Evolutionary conservation across 345 rosid species (phyloP).

Genomic region (Brassica juncea): DNA sequence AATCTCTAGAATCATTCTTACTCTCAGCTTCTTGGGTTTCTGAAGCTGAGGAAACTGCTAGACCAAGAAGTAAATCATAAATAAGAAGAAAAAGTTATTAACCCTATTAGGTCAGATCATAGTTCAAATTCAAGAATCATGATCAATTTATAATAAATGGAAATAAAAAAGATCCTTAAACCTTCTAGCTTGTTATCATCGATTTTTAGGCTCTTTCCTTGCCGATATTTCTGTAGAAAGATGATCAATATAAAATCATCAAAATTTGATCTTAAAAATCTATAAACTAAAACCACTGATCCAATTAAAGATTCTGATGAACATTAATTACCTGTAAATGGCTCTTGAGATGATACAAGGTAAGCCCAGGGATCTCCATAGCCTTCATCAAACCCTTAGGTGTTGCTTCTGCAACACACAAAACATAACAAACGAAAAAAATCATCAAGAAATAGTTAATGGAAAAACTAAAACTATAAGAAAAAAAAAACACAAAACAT

Average conservation of each 20-base stretch:
- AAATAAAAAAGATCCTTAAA: not conserved
- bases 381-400: slow-evolving; percentile 86
- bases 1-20: slow-evolving; percentile 19
- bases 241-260: slow-evolving; percentile 17
- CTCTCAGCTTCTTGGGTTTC: slow-evolving; percentile 36
- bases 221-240: slow-evolving; percentile 77
- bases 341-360: slow-evolving; percentile 93
- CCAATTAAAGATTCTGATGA: slow-evolving; percentile 1
- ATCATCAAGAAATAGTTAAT: slow-evolving; percentile 4
- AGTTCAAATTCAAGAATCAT: slow-evolving; percentile 23
- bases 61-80: slow-evolving; percentile 19
- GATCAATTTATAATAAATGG: not conserved
- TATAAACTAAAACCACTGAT: not conserved
- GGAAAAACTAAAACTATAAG: not conserved
- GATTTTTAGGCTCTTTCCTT: slow-evolving; percentile 72
- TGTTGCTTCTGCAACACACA: slow-evolving; percentile 75
- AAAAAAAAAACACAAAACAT: slow-evolving; percentile 13
- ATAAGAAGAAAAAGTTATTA: not conserved
- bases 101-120: slow-evolving; percentile 12
- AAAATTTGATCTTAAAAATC: not conserved
- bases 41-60: slow-evolving; percentile 29
- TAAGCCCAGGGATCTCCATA: slow-evolving; percentile 87
- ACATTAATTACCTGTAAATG: slow-evolving; percentile 68
- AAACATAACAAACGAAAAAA: not conserved
- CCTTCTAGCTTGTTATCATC: slow-evolving; percentile 42